Evolutionary conservation across 2,329 filamentous ascomycete species (phyloP).

Genomic region (Hirsutella minnesotensis): DNA sequence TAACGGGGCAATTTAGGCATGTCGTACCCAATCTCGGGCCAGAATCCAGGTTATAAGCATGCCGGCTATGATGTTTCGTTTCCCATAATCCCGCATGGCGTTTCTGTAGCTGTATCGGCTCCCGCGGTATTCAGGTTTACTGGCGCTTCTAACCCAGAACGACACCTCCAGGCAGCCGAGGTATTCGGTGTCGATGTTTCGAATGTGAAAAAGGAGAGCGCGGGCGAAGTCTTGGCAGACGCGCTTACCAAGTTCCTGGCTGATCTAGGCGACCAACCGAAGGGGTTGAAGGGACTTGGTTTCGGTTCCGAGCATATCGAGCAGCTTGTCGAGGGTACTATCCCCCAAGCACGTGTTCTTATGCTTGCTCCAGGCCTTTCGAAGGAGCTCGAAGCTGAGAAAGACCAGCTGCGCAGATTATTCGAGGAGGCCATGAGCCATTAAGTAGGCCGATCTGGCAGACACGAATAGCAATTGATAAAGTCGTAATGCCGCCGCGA

Average conservation of each 20-base stretch:
- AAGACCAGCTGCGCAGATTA: conserved; percentile 55
- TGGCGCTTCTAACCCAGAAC: conserved; percentile 78
- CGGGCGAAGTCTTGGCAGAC: conserved; percentile 78
- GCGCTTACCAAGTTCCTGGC: conserved; percentile 72
- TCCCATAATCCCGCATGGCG: conserved; percentile 88
- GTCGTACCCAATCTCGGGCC: conserved; percentile 93
- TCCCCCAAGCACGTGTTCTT: conserved; percentile 81
- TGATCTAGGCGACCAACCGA: conserved; percentile 79
- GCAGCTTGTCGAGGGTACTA: conserved; percentile 79
- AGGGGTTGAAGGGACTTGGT: conserved; percentile 71
- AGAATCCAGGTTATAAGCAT: conserved; percentile 84
- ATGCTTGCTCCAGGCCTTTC: conserved; percentile 80
- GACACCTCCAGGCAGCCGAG: conserved; percentile 81
- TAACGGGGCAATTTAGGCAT: conserved; percentile 46
- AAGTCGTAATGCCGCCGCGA: neutral
- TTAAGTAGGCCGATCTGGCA: conserved; percentile 7
- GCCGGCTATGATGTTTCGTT: conserved; percentile 66
- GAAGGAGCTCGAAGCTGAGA: conserved; percentile 56
- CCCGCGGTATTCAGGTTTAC: conserved; percentile 94
- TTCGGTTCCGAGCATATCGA: conserved; percentile 69
- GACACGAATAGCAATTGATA: too few relatives aligned
- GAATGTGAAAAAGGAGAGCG: conserved; percentile 78
- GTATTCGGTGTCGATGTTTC: conserved; percentile 82
- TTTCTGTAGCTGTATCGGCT: conserved; percentile 86
- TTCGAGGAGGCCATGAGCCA: conserved; percentile 49